Base-by-base conservation (phyloP, 73 alveolate species). In the Durusdinium trenchii region DNA sequence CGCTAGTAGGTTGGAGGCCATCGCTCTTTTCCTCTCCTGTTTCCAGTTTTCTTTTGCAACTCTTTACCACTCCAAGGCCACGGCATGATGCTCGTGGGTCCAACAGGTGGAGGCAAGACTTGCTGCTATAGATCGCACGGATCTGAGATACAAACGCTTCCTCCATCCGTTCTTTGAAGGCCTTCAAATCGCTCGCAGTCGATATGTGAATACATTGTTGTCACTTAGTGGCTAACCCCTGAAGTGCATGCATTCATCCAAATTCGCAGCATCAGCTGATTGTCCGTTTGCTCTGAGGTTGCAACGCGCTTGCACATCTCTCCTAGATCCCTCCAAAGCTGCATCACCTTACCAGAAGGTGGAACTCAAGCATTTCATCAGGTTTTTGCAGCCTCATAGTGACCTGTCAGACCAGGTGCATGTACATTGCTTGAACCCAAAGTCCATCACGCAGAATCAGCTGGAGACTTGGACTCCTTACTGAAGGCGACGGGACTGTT, bases 91-190 rank as follows among this genome's bases (percentile, higher is more conserved):
- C 99, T 99, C 54, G 99, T 99, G 40, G 99, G 99, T 20, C 99
- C 99, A 32, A 99, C 99, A n/a, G 99, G 99, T 7, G 99, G 99
- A 79, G 99, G 99, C 75, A 99, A 99, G 99, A 99, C 99, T 46
- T 98, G 99, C 89, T 99, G 99, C 99, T 99, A 99, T 95, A 99
- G 99, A 94, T 99, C 99, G 62, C 99, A 50, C 35, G 47, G 38
- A 35, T 30, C 95, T 40, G 51, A 99, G 32, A 78, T 4, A 79
- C 64, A 38, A 57, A 23, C 12, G 12, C 69, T 57, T 12, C 12
- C 69, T 57, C 23, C 32, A 6, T 26, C 45, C 43, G 23, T 23
- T 5, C 62, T 78, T 47, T 78, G 89, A 30, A 73, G n/a, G 32
- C 42, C 89, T 23, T 45, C n/a, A n/a, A n/a, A n/a, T n/a, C n/a